phyloP scores from a whole-genome alignment of 768 basidiomycete species.

The Calvatia gigantea region DNA sequence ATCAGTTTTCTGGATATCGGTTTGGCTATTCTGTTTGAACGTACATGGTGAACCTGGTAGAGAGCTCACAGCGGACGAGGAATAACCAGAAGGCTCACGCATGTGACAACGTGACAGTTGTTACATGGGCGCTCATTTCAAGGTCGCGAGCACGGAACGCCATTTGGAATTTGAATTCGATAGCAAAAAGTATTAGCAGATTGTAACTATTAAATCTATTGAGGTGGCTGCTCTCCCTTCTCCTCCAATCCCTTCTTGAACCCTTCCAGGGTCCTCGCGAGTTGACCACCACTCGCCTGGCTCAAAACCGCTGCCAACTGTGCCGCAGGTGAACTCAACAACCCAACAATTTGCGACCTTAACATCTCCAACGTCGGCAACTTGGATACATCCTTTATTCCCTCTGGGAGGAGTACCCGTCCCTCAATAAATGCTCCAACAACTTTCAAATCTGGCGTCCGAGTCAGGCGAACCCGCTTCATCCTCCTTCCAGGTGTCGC shows the following conservation, averaged over 20 bases:
- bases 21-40: background rate
- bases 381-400: slow-evolving; percentile 61
- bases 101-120: background rate
- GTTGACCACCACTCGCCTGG: slow-evolving; percentile 63
- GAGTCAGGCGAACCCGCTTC: slow-evolving; percentile 51
- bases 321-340: slow-evolving; percentile 71
- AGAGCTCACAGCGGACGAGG: background rate
- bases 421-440: slow-evolving; percentile 82
- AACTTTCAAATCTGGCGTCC: slow-evolving; percentile 65
- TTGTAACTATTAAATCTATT: slow-evolving; percentile 5
- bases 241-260: slow-evolving; percentile 68
- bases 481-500: slow-evolving; percentile 67
- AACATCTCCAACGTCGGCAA: slow-evolving; percentile 78
- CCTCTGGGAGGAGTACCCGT: slow-evolving; percentile 56
- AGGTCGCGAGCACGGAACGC: background rate
- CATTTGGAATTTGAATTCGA: background rate
- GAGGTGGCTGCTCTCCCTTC: slow-evolving; percentile 11
- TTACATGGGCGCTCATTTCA: slow-evolving; percentile 6
- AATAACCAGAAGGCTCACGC: background rate
- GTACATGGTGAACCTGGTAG: slow-evolving; percentile 7
- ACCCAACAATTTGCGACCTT: slow-evolving; percentile 78
- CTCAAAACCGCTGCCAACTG: slow-evolving; percentile 56
- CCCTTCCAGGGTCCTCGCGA: slow-evolving; percentile 74
- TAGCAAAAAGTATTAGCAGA: background rate
- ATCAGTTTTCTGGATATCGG: background rate